Evolutionary conservation across 495 filamentous ascomycete genomes (phyloP).

Genomic region (Immersiella caudata): DNA sequence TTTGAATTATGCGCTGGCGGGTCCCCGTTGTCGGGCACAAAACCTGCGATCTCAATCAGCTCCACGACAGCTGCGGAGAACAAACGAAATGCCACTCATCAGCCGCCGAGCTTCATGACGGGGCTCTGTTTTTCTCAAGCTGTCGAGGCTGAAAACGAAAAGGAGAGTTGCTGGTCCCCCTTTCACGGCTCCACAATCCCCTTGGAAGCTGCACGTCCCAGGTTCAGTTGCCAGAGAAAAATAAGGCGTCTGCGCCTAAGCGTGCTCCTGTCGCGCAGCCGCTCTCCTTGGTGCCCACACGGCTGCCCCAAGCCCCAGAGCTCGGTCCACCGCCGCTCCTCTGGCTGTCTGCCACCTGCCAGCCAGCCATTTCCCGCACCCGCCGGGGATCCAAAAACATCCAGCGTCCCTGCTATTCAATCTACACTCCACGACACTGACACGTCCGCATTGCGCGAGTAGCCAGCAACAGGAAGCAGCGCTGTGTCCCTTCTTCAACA

Average conservation of each 20-base stretch:
- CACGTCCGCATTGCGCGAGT: slow-evolving; percentile 17
- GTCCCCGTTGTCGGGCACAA: background rate
- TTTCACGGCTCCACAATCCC: slow-evolving; percentile 16
- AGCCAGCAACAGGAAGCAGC: slow-evolving; percentile 5
- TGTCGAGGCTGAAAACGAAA: background rate
- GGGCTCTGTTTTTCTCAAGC: background rate
- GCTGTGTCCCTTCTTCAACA: background rate
- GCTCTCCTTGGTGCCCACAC: background rate
- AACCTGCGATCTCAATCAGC: background rate
- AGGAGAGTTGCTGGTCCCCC: slow-evolving; percentile 10
- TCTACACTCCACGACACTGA: slow-evolving; percentile 15
- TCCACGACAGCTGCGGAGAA: too few species aligned
- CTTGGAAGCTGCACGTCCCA: slow-evolving; percentile 5
- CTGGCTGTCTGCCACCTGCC: slow-evolving; percentile 22
- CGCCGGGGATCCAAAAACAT: slow-evolving; percentile 17
- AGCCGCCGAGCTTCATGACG: too few species aligned
- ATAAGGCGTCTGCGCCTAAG: slow-evolving; percentile 20
- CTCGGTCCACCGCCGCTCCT: slow-evolving; percentile 9
- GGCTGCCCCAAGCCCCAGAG: background rate
- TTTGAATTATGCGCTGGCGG: background rate
- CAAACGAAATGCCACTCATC: too few species aligned
- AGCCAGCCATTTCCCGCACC: slow-evolving; percentile 22
- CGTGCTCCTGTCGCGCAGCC: slow-evolving; percentile 16
- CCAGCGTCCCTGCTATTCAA: slow-evolving; percentile 12
- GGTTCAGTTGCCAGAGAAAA: slow-evolving; percentile 22